A percentile compares a stretch with the other conserved stretches of the same genome.
Evolutionary conservation across 306 rosid species (phyloP).

Genomic region (Gastrolobium villosum): DNA sequence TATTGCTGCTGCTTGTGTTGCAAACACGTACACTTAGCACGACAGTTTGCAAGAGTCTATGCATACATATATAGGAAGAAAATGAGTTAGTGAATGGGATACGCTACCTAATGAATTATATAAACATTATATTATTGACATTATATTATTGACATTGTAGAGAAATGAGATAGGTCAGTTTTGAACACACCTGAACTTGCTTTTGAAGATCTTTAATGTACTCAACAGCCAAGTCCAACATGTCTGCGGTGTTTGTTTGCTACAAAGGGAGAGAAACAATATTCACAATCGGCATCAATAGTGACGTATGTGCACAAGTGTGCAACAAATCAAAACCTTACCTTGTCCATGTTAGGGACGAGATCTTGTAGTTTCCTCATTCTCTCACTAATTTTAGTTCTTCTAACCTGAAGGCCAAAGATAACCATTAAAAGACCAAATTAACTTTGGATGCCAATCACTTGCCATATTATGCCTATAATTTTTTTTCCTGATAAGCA

Average conservation of each 20-base stretch:
- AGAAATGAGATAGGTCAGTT: conserved; percentile 21
- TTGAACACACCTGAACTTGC: conserved; percentile 72
- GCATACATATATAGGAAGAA: not conserved
- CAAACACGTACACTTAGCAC: conserved; percentile 80
- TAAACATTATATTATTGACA: not conserved
- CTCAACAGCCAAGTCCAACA: conserved; percentile 98
- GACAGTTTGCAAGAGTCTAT: conserved; percentile 79
- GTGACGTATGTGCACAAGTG: conserved; percentile 10
- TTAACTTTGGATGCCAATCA: not conserved
- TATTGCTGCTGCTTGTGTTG: conserved; percentile 61
- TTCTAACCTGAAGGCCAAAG: conserved; percentile 71
- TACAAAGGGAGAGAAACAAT: conserved; percentile 51
- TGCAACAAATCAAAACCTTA: conserved; percentile 46
- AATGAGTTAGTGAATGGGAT: not conserved
- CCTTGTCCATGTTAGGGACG: conserved; percentile 99
- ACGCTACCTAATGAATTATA: conserved; percentile 15
- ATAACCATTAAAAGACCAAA: conserved; percentile 24
- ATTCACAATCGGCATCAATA: conserved; percentile 6
- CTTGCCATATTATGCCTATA: conserved; percentile 22
- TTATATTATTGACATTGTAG: not conserved
- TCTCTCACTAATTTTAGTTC: conserved; percentile 96
- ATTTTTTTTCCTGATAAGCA: too few species aligned
- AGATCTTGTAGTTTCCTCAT: conserved; percentile 98
- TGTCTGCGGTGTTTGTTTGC: conserved; percentile 99
- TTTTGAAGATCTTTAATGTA: conserved; percentile 90